A percentile compares a stretch with the other conserved stretches of the same genome.
Evolutionary conservation across 495 filamentous ascomycete genomes (phyloP).

Genomic region (Pseudotulostoma volvatum): DNA sequence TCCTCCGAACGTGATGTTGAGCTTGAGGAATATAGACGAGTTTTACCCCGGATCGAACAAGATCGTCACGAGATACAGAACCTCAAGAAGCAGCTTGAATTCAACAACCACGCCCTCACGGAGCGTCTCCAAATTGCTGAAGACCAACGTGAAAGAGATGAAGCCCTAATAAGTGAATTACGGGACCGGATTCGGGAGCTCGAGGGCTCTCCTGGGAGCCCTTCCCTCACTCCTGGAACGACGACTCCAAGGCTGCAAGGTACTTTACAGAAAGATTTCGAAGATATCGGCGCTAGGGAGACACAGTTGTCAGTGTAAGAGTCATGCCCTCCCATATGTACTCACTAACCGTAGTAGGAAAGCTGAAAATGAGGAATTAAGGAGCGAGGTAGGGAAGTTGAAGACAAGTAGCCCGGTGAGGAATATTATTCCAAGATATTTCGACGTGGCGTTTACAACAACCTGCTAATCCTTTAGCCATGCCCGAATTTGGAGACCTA

Average conservation of each 20-base stretch:
- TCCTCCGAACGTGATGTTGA: conserved; percentile 34
- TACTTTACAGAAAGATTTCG: conserved; percentile 31
- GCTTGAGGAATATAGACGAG: conserved; percentile 41
- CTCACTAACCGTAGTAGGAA: too few relatives aligned
- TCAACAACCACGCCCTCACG: conserved; percentile 39
- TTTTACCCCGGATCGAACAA: conserved; percentile 43
- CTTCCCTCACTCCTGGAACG: conserved; percentile 22
- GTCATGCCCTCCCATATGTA: too few relatives aligned
- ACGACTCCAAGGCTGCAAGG: conserved; percentile 26
- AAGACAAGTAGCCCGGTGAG: conserved; percentile 12
- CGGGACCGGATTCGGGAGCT: conserved; percentile 35
- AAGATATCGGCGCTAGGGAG: conserved; percentile 26
- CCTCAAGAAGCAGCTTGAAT: conserved; percentile 38
- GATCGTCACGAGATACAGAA: conserved; percentile 42
- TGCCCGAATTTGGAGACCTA: conserved; percentile 19
- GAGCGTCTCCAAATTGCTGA: conserved; percentile 36
- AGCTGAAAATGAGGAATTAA: conserved; percentile 28
- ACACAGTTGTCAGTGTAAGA: conserved; percentile 23
- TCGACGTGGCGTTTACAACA: neutral
- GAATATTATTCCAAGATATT: too few relatives aligned
- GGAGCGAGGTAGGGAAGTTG: conserved; percentile 24
- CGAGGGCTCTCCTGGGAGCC: conserved; percentile 27
- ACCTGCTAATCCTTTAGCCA: conserved; percentile 11
- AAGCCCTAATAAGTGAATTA: conserved; percentile 37
- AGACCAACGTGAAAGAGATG: conserved; percentile 38